Evolutionary conservation across 2,329 filamentous ascomycete species (phyloP).

Genomic region (Talaromyces sp.): DNA sequence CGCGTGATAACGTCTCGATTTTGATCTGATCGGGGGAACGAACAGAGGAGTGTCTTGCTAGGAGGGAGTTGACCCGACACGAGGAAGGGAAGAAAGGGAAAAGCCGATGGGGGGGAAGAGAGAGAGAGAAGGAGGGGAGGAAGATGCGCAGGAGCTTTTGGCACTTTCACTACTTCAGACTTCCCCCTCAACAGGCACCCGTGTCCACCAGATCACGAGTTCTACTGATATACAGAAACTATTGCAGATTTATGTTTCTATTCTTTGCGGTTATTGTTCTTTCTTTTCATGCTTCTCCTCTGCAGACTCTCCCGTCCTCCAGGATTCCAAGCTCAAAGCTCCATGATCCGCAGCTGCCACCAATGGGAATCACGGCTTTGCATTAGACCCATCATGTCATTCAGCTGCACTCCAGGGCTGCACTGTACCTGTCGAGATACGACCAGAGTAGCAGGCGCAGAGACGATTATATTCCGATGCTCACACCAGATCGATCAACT

Average conservation of each 20-base stretch:
- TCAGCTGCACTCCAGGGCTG: neutral
- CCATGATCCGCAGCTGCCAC: constrained; percentile 14
- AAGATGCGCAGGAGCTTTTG: constrained; percentile 36
- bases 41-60: too few relatives aligned
- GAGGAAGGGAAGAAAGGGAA: neutral
- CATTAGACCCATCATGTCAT: neutral
- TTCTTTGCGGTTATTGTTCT: too few relatives aligned
- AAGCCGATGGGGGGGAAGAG: neutral
- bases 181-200: constrained; percentile 1
- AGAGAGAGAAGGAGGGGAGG: constrained; percentile 5
- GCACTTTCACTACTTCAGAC: constrained; percentile 9
- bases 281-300: neutral
- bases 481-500: too few relatives aligned
- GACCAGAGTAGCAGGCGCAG: too few relatives aligned
- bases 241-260: too few relatives aligned
- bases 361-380: constrained; percentile 13
- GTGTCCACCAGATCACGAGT: neutral
- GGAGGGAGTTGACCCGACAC: too few relatives aligned
- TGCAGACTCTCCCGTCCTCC: neutral
- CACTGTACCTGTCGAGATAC: too few relatives aligned
- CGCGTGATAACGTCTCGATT: constrained; percentile 27
- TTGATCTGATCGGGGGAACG: neutral
- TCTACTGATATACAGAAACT: neutral
- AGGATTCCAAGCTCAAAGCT: neutral
- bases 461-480: too few relatives aligned